Evolutionary conservation across 2,329 filamentous ascomycete genomes (phyloP).

Genomic region (Monilinia fructigena): DNA sequence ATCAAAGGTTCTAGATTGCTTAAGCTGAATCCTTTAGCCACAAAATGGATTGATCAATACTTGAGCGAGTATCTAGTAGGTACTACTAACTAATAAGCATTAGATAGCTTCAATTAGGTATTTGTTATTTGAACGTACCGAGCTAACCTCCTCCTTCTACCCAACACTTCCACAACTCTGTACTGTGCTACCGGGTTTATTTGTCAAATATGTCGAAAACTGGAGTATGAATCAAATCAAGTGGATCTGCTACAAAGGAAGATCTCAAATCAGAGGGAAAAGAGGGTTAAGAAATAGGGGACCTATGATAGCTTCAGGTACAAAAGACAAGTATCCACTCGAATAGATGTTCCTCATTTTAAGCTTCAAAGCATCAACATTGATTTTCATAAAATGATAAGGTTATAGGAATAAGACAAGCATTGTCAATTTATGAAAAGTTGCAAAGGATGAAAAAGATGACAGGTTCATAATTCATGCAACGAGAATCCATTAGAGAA

Average conservation of each 20-base stretch:
- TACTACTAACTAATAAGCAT: too few species aligned
- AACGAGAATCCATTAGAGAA: not conserved
- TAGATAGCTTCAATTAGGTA: too few species aligned
- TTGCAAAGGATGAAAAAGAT: not conserved
- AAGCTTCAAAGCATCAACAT: constrained; percentile 3
- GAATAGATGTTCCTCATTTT: constrained; percentile 10
- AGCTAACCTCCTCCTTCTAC: not conserved
- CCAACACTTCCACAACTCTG: not conserved
- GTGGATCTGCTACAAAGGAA: constrained; percentile 9
- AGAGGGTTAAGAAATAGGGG: constrained; percentile 17
- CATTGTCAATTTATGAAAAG: too few species aligned
- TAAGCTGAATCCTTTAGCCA: too few species aligned
- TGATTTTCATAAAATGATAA: not conserved
- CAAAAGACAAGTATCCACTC: constrained; percentile 9
- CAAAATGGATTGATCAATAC: too few species aligned
- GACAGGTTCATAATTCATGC: constrained; percentile 11
- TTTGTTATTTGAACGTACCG: not conserved
- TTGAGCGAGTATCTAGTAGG: too few species aligned
- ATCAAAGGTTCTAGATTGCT: too few species aligned
- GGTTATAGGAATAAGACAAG: too few species aligned
- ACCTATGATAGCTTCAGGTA: constrained; percentile 18
- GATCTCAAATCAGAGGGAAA: not conserved
- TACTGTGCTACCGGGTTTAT: not conserved
- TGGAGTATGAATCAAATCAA: not conserved
- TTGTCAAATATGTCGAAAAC: constrained; percentile 13